Base-by-base conservation (phyloP, 1,284 basidiomycete genomes). In the Ceratobasidium sp. region DNA sequence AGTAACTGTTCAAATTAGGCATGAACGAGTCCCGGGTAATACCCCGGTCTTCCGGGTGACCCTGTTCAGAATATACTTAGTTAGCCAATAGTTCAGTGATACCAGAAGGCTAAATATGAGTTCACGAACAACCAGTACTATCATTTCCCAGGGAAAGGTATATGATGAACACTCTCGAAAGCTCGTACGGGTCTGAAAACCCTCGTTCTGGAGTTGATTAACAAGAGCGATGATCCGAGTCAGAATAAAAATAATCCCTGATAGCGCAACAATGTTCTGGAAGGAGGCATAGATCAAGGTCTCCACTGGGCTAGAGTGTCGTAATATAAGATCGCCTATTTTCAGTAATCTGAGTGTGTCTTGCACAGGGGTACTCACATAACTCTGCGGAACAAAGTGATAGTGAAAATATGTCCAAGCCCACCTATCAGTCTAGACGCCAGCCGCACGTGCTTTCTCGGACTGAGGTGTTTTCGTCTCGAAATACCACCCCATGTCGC, bases 191-290 rank as follows among this genome's bases (percentile, higher is more conserved):
- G 44, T 47, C 14, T 29, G 44, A 33, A 66, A 44, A 8, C 53
- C 64, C n/a, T 66, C 44, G 64, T 66, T 53, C 9, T 44, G 48
- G 1, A 66, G 29, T 19, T 51, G 64, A 22, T 14, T n/a, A 5
- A 53, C 1, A 5, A 51, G 22, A 36, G 41, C 5, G 29, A 41
- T 15, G 1, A 54, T 22, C 14, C 64, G 17, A 7, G 33, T 41
- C 3, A 31, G 9, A 1, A 66, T 6, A 11, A 66, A 22, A 24
- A n/a, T 33, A 41, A 66, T 33, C 2, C 48, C 48, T 14, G 3
- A 27, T 2, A 66, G 31, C 15, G 50, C 64, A 15, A 66, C 41
- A 1, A 27, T 15, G 22, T 66, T 51, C 24, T 66, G 64, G 22
- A 27, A 14, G 2, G 50, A 33, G 3, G 47, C 62, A 50, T 64